Conservation (phyloP, 495 filamentous ascomycete genomes). For the Cryomyces minteri region DNA sequence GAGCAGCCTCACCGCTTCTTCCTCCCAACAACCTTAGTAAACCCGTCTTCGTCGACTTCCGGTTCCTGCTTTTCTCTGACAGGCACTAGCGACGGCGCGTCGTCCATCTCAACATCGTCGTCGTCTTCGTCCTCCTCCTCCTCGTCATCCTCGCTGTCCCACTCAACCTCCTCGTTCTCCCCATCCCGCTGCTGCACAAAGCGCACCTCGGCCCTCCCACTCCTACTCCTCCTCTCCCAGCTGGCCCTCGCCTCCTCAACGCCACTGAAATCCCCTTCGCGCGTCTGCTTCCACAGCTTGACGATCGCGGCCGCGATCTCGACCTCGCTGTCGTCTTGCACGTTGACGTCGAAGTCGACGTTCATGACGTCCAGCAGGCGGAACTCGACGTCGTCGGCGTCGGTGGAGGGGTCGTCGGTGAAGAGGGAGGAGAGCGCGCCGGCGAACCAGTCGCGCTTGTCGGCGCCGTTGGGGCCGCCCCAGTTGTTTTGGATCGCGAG, state of each 20-base stretch:
- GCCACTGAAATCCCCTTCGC: constrained; percentile 42
- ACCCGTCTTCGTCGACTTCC: constrained; percentile 84
- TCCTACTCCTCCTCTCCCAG: constrained; percentile 16
- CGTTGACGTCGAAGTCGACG: constrained; percentile 82
- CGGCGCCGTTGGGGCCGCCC: constrained; percentile 67
- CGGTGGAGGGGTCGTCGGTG: constrained; percentile 47
- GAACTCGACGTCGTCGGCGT: constrained; percentile 66
- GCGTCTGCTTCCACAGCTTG: constrained; percentile 39
- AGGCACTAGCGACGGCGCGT: constrained; percentile 41
- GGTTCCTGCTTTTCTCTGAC: constrained; percentile 37
- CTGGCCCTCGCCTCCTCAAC: constrained; percentile 29
- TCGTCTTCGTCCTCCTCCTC: constrained; percentile 28
- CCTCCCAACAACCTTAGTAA: constrained; percentile 70
- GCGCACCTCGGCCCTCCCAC: constrained; percentile 23
- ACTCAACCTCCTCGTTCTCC: constrained; percentile 30
- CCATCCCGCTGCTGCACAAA: constrained; percentile 36
- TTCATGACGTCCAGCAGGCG: constrained; percentile 76
- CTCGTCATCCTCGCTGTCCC: constrained; percentile 27
- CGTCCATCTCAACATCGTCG: constrained; percentile 36
- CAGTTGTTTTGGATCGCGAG: constrained; percentile 74
- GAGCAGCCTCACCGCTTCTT: constrained; percentile 32
- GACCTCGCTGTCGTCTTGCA: constrained; percentile 74
- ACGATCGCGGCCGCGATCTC: constrained; percentile 57
- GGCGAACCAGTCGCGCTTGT: constrained; percentile 94
- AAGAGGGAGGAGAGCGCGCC: constrained; percentile 77